phyloP scores from a whole-genome alignment of 2,329 filamentous ascomycete species.

The Aspergillus sp. region DNA sequence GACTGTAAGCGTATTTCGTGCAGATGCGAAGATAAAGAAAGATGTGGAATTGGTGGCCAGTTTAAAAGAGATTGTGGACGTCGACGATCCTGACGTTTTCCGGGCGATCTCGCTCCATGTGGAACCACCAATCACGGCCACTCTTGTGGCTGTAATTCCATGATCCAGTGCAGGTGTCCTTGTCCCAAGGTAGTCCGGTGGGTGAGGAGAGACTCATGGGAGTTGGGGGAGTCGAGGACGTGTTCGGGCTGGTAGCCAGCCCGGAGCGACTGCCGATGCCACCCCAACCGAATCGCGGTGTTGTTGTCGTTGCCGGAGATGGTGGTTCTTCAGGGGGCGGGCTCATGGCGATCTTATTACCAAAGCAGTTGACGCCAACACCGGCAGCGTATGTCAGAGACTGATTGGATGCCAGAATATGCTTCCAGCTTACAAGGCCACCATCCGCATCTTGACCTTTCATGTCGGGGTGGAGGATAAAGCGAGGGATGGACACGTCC shows the following conservation, averaged over 20 bases:
- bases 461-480: conserved; percentile 43
- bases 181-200: conserved; percentile 35
- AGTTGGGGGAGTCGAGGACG: conserved; percentile 31
- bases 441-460: conserved; percentile 42
- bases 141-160: conserved; percentile 41
- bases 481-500: conserved; percentile 35
- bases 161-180: conserved; percentile 43
- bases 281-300: conserved; percentile 35
- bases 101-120: conserved; percentile 42
- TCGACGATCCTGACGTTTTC: conserved; percentile 30
- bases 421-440: conserved; percentile 44
- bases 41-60: background rate
- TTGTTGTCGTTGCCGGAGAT: conserved; percentile 30
- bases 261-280: conserved; percentile 31
- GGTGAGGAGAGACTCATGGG: conserved; percentile 27
- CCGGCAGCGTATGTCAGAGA: conserved; percentile 36
- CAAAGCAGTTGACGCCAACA: conserved; percentile 32
- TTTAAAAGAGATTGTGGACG: conserved; percentile 34
- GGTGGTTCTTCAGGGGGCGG: conserved; percentile 27
- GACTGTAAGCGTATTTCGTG: background rate
- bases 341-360: conserved; percentile 20
- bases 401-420: conserved; percentile 41
- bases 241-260: conserved; percentile 26
- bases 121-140: conserved; percentile 45
- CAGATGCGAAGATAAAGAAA: background rate